Evolutionary conservation across 352 stramenopile species (phyloP), one percentile per base, ranked within the genome.

Genomic region (Phytopythium delawarense): DNA sequence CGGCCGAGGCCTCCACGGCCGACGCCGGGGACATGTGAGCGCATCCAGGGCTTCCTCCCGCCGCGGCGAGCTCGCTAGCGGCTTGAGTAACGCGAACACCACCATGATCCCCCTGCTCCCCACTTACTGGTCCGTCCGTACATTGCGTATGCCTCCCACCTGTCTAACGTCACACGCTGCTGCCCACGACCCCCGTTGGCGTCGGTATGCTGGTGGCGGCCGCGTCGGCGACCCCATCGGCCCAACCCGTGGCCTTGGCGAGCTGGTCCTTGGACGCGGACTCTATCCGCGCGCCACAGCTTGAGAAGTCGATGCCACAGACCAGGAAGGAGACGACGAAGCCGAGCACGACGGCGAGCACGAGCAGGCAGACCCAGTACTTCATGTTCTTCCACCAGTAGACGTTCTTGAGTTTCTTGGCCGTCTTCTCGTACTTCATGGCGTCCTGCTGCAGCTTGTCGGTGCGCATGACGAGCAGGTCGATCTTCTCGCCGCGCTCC

Each of bases 401-500:
- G 25, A 84, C 75, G 59, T 88, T 89, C 71, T 97, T 95, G 63
- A 99, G 79, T 64, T 95, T 94, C 61, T 91, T 94, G 39, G 84
- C 89, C 7, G 81, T 89, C 63, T 94, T 94, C 70, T 99, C 92
- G 72, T 99, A 99, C 57, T 97, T 97, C 70, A 99, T 94, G 3
- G 97, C 96, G 65, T 98, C 89, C 52, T 98, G 89, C 70, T 98
- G 96, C 23, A 99, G 78, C 59, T 97, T 89, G 67, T 98, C 94
- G 1, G 86, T 93, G 18, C 84, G 80, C 61, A 80, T 82, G 25
- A 95, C 84, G 8, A 93, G 61, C 28, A 92, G 51, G 71, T 99
- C 97, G 66, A 99, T 98, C 73, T 98, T 99, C 71, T 99, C 97
- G 35, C 97, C 98, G 49, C 98, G 79, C 65, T 99, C 96, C 74